Percentiles rank a stretch among this genome's conserved stretches.
These are phyloP conservation scores for Malassezia dermatis DNA, from an alignment of 1,284 basidiomycete species.

Conservation along the genomic window DNA sequence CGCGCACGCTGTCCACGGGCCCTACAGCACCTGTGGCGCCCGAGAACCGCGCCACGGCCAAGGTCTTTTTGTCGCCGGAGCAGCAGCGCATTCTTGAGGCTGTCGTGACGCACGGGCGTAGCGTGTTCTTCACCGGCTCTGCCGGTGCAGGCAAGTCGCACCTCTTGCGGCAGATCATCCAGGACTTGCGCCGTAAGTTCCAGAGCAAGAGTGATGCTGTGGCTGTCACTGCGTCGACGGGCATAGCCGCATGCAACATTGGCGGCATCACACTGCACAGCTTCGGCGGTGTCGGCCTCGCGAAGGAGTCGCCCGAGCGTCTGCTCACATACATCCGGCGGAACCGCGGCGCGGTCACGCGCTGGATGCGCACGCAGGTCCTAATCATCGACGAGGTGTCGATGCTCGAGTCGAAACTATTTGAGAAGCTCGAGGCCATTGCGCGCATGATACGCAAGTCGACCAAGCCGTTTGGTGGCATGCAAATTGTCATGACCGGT, in stretches of 20 bases:
- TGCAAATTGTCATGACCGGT: conserved; percentile 82
- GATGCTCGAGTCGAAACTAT: conserved; percentile 87
- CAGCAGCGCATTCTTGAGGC: conserved; percentile 38
- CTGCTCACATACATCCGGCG: conserved; percentile 60
- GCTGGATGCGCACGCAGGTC: conserved; percentile 65
- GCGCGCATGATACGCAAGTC: conserved; percentile 58
- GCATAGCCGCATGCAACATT: conserved; percentile 84
- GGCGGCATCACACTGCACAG: conserved; percentile 87
- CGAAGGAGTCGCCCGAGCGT: conserved; percentile 58
- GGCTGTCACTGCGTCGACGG: conserved; percentile 77
- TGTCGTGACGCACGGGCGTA: conserved; percentile 51
- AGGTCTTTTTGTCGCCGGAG: conserved; percentile 31
- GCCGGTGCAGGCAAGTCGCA: conserved; percentile 91
- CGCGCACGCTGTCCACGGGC: not conserved
- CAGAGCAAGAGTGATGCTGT: conserved; percentile 55
- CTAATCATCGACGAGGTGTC: conserved; percentile 86
- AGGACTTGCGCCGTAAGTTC: conserved; percentile 54
- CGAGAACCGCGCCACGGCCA: not conserved
- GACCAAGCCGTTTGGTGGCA: conserved; percentile 73
- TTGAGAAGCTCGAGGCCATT: conserved; percentile 73
- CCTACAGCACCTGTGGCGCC: not conserved
- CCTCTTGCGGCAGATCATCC: conserved; percentile 78
- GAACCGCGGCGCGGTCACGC: conserved; percentile 59
- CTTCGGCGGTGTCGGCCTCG: conserved; percentile 78
- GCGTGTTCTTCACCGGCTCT: conserved; percentile 93